Evolutionary conservation across 2,329 filamentous ascomycete species (phyloP).

Genomic region (Diplodia scrobiculata): DNA sequence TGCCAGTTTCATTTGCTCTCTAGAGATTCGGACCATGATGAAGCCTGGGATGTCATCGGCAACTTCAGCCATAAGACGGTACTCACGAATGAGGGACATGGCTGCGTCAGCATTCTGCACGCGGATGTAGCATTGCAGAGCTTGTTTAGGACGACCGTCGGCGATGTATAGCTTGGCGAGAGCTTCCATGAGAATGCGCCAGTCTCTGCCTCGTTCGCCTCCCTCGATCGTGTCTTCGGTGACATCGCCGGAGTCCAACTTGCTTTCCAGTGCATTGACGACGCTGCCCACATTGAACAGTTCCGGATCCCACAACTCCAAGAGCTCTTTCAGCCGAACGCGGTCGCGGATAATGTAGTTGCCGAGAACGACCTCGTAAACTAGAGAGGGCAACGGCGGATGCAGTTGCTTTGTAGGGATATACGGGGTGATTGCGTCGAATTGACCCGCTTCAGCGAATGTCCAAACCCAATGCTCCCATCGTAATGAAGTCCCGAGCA

Average conservation of each 20-base stretch:
- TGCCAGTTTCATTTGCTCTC: slow-evolving; percentile 67
- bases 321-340: slow-evolving; percentile 71
- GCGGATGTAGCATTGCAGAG: slow-evolving; percentile 83
- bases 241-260: slow-evolving; percentile 74
- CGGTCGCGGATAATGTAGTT: slow-evolving; percentile 84
- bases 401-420: slow-evolving; percentile 77
- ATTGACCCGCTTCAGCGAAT: slow-evolving; percentile 81
- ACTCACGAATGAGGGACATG: slow-evolving; percentile 81
- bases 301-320: slow-evolving; percentile 81
- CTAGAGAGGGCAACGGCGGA: slow-evolving; percentile 74
- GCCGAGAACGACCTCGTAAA: slow-evolving; percentile 86
- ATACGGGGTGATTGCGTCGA: slow-evolving; percentile 84
- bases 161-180: slow-evolving; percentile 83
- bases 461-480: slow-evolving; percentile 98
- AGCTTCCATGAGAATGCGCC: slow-evolving; percentile 84
- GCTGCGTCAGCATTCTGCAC: slow-evolving; percentile 89
- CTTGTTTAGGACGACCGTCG: slow-evolving; percentile 77
- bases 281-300: slow-evolving; percentile 79
- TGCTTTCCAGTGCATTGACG: slow-evolving; percentile 76
- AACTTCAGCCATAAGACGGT: slow-evolving; percentile 86
- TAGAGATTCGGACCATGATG: slow-evolving; percentile 80
- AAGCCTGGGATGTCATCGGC: slow-evolving; percentile 88
- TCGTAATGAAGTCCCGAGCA: slow-evolving; percentile 73
- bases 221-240: slow-evolving; percentile 74
- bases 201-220: slow-evolving; percentile 73